These are phyloP conservation scores for Aechmea fasciata DNA, from an alignment of 176 grass and related monocot genomes.

Conservation along the genomic window DNA sequence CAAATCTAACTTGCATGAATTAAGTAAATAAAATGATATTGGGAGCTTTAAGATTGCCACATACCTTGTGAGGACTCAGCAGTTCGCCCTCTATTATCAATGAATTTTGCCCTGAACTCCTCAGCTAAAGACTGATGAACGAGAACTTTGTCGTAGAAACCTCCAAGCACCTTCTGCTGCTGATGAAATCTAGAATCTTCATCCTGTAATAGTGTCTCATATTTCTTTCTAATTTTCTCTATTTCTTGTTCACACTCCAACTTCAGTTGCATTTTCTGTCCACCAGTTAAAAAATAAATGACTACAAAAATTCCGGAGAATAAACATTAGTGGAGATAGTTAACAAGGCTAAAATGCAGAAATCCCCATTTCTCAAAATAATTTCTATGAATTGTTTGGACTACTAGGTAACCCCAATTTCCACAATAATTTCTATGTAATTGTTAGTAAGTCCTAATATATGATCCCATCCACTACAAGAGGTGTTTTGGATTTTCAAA, in stretches of 20 bases:
- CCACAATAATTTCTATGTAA: too few relatives aligned
- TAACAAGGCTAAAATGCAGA: too few relatives aligned
- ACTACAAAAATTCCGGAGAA: neutral
- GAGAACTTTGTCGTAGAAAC: slow-evolving; percentile 53
- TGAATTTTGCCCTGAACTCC: slow-evolving; percentile 84
- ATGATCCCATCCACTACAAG: too few relatives aligned
- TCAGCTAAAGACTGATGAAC: slow-evolving; percentile 76
- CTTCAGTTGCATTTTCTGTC: slow-evolving; percentile 50
- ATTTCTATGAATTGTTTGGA: too few relatives aligned
- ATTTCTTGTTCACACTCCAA: slow-evolving; percentile 54
- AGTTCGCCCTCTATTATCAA: slow-evolving; percentile 36
- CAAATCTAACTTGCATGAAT: neutral
- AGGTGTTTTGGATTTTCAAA: too few relatives aligned
- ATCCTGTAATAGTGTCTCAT: slow-evolving; percentile 58
- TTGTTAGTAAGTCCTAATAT: too few relatives aligned
- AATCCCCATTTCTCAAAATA: too few relatives aligned
- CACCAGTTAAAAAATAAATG: slow-evolving; percentile 9
- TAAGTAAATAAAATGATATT: neutral
- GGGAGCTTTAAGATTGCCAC: neutral
- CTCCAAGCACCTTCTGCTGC: slow-evolving; percentile 41
- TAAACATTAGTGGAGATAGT: neutral
- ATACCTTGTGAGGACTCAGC: slow-evolving; percentile 24
- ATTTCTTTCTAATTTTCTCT: slow-evolving; percentile 56
- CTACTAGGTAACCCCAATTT: too few relatives aligned
- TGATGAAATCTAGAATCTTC: slow-evolving; percentile 43